Evolutionary conservation across 2,329 filamentous ascomycete species (phyloP).

Genomic region (Leptographium wingfieldii): DNA sequence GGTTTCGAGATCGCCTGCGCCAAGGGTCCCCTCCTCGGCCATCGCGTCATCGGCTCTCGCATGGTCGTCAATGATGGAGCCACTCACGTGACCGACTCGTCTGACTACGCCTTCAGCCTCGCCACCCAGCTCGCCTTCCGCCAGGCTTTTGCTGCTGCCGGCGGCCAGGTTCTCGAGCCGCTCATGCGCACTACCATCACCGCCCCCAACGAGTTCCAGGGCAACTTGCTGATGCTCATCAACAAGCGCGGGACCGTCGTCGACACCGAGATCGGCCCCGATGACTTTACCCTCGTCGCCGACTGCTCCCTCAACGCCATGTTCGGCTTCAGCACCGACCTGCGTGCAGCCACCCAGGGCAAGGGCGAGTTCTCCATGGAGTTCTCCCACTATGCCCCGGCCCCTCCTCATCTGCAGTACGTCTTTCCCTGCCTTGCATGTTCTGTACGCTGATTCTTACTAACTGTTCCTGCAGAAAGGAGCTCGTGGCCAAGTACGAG

Average conservation of each 20-base stretch:
- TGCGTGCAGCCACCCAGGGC: slow-evolving; percentile 88
- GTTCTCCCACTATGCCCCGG: slow-evolving; percentile 88
- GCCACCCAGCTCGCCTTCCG: slow-evolving; percentile 95
- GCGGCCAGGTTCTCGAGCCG: slow-evolving; percentile 80
- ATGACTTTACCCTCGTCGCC: slow-evolving; percentile 85
- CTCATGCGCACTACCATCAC: slow-evolving; percentile 98
- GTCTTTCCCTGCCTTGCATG: slow-evolving; percentile 22
- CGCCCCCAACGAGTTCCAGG: slow-evolving; percentile 94
- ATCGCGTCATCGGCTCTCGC: slow-evolving; percentile 75
- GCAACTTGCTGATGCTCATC: slow-evolving; percentile 83
- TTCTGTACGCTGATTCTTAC: neutral
- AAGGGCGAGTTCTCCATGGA: slow-evolving; percentile 99
- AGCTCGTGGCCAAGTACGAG: slow-evolving; percentile 45
- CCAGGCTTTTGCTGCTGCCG: slow-evolving; percentile 74
- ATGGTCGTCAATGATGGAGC: slow-evolving; percentile 96
- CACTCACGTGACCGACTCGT: slow-evolving; percentile 95
- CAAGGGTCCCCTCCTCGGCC: slow-evolving; percentile 82
- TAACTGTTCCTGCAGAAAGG: slow-evolving; percentile 31
- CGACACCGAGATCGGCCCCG: slow-evolving; percentile 84
- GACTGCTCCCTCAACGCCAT: slow-evolving; percentile 93
- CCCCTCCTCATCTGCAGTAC: slow-evolving; percentile 80
- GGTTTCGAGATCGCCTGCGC: slow-evolving; percentile 75
- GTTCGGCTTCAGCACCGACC: slow-evolving; percentile 90
- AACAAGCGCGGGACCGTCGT: slow-evolving; percentile 96
- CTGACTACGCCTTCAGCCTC: slow-evolving; percentile 88